Conservation (phyloP, 495 filamentous ascomycete genomes). For the Chaetomium fimeti region DNA sequence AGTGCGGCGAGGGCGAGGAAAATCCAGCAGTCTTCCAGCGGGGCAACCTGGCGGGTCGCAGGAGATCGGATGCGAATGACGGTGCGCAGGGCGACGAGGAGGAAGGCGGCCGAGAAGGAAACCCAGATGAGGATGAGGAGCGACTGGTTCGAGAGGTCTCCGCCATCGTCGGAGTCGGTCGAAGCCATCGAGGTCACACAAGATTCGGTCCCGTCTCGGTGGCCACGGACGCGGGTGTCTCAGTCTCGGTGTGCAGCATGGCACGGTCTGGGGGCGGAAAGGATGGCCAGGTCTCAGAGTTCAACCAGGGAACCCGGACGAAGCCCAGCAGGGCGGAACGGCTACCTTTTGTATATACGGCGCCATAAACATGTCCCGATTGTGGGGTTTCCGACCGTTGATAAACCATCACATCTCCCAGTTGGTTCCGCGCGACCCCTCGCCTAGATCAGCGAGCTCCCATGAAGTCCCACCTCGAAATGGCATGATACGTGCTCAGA, state of each 20-base stretch:
- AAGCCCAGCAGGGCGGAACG: neutral
- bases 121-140: conserved; percentile 39
- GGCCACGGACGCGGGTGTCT: neutral
- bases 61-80: conserved; percentile 39
- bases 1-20: conserved; percentile 41
- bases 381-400: neutral
- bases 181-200: conserved; percentile 16
- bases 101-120: conserved; percentile 38
- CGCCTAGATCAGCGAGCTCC: neutral
- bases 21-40: conserved; percentile 46
- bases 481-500: neutral
- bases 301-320: neutral
- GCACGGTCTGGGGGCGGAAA: neutral
- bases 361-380: neutral
- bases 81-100: conserved; percentile 43
- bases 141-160: conserved; percentile 29
- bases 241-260: neutral
- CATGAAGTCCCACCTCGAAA: neutral
- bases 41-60: conserved; percentile 29
- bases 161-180: conserved; percentile 21
- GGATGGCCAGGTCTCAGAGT: neutral
- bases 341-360: neutral
- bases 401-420: neutral
- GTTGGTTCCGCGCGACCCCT: neutral
- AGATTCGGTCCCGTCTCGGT: neutral